These are phyloP conservation scores for Ceratocystis lukuohia DNA, from an alignment of 2,329 filamentous ascomycete species.

Conservation along the genomic window DNA sequence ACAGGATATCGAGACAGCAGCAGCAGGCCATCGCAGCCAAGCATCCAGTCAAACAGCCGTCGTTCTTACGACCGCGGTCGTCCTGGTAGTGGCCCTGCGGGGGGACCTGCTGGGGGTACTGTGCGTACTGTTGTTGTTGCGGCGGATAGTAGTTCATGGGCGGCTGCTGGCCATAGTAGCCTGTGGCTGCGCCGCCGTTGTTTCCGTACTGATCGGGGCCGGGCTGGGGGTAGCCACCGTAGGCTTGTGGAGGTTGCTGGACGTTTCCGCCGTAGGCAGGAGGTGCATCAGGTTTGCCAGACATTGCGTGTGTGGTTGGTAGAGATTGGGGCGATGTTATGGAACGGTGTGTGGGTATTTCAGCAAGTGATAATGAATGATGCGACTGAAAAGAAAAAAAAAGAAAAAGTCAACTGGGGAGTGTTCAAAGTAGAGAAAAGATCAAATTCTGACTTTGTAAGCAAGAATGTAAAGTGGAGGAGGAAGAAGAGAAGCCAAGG, in stretches of 20 bases:
- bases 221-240: constrained; percentile 31
- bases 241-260: constrained; percentile 32
- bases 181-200: constrained; percentile 9
- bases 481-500: neutral
- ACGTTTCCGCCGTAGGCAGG: constrained; percentile 34
- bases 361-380: neutral
- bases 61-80: constrained; percentile 23
- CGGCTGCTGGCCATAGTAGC: constrained; percentile 11
- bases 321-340: neutral
- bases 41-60: constrained; percentile 33
- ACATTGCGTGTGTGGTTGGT: constrained; percentile 7
- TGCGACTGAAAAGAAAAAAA: neutral
- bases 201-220: constrained; percentile 13
- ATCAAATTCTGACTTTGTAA: neutral
- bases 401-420: neutral
- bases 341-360: neutral
- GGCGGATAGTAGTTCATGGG: constrained; percentile 29
- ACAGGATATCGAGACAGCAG: constrained; percentile 45
- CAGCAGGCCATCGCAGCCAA: constrained; percentile 42
- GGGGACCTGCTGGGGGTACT: constrained; percentile 25
- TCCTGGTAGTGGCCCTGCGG: constrained; percentile 28
- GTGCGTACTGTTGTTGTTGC: constrained; percentile 19
- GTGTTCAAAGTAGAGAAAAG: neutral
- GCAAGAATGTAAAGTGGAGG: neutral
- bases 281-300: constrained; percentile 26